These are phyloP conservation scores for Cryptococcus sp. DNA, from an alignment of 1,284 basidiomycete species.

Conservation along the genomic window DNA sequence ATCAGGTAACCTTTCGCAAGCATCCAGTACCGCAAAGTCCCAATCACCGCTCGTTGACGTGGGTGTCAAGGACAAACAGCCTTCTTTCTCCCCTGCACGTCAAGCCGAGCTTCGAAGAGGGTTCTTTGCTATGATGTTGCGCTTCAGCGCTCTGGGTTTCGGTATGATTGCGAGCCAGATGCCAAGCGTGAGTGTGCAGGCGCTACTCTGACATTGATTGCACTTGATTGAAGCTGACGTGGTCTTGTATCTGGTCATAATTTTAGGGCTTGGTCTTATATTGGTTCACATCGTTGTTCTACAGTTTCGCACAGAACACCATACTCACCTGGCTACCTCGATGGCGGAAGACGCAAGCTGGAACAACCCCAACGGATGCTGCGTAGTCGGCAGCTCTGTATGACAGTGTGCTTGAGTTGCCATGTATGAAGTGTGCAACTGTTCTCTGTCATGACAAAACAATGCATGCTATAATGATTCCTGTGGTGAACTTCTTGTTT, in stretches of 20 bases:
- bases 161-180: conserved; percentile 30
- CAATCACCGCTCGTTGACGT: conserved; percentile 3
- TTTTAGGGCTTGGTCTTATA: conserved; percentile 57
- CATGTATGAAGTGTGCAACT: too few relatives aligned
- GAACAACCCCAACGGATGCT: background rate
- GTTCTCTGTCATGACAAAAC: background rate
- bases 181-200: conserved; percentile 28
- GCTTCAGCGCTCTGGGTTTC: conserved; percentile 27
- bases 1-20: background rate
- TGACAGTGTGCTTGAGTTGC: too few relatives aligned
- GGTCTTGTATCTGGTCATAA: background rate
- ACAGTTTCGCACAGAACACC: conserved; percentile 54
- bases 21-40: background rate
- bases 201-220: too few relatives aligned
- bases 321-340: conserved; percentile 17
- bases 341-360: conserved; percentile 1
- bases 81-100: conserved; percentile 12
- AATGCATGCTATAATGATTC: background rate
- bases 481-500: background rate
- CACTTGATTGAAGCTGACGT: too few relatives aligned
- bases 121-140: conserved; percentile 21
- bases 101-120: conserved; percentile 14
- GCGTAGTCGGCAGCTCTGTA: too few relatives aligned
- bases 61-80: background rate
- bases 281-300: conserved; percentile 58